Base-by-base conservation (phyloP, 495 filamentous ascomycete genomes). In the Xylaria bambusicola region DNA sequence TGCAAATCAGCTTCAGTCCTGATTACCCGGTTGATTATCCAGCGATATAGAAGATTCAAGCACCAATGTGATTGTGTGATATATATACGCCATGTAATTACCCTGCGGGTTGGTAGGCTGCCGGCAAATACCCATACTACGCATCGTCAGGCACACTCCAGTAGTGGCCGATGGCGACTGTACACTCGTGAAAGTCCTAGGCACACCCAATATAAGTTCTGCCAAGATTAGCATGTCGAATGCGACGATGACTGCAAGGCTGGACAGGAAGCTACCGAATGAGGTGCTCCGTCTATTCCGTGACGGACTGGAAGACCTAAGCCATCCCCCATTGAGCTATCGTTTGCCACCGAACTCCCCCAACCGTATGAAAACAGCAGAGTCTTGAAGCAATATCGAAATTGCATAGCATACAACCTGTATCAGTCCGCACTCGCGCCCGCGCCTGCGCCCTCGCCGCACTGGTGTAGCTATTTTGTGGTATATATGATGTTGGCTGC, bases 11-110 rank as follows among this genome's bases (percentile, higher is more conserved):
- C 55, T 48, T 38, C 7, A 45, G 15, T 3, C 33, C 23, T 58
- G 31, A 58, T 49, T 58, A 58, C 13, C 55, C 55, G 55, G 55
- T 13, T 58, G 17, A 49, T 58, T 49, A 58, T 50, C 45, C 53
- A 56, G 53, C 17, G 1, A 56, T 56, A 56, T 56, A n/a, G 24
- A 18, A 50, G 31, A 48, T 18, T 13, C 33, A 15, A 41, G 13
- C 55, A 21, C 21, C 31, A 2, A 20, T 40, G 41, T 42, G 45
- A 38, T 41, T 27, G 41, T 33, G 41, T 33, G 35, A 41, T 56
- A 56, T 56, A 56, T 56, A 35, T 56, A 56, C 26, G 23, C 6
- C 24, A 41, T 41, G 53, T 56, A 48, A 36, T 36, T 58, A 3
- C 20, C 21, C 17, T 6, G 42, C 9, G 9, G n/a, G 31, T 41